A percentile compares a stretch with the other conserved stretches of the same genome.
These are phyloP conservation scores for Citrus sp. DNA, from an alignment of 345 rosid genomes.

Conservation along the genomic window DNA sequence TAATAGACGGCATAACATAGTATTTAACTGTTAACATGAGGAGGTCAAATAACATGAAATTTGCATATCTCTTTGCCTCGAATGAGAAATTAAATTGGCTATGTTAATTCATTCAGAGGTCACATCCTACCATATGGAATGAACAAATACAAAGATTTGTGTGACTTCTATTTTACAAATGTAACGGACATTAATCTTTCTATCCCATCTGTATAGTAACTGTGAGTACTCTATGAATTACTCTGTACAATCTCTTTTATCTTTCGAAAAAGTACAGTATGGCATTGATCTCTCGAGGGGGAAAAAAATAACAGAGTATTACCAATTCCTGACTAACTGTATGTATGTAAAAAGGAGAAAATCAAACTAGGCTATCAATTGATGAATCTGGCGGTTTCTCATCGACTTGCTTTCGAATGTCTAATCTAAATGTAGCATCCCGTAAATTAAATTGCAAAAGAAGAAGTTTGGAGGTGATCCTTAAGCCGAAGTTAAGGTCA, in stretches of 20 bases:
- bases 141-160: not conserved
- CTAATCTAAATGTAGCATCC: not conserved
- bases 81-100: not conserved
- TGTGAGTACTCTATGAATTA: not conserved
- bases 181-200: not conserved
- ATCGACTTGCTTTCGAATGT: not conserved
- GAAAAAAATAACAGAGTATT: not conserved
- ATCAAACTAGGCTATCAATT: not conserved
- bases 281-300: not conserved
- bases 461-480: not conserved
- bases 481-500: not conserved
- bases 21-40: too few relatives aligned
- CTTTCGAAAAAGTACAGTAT: not conserved
- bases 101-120: not conserved
- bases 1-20: not conserved
- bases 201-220: not conserved
- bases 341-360: not conserved
- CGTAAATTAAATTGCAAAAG: not conserved
- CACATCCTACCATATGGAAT: not conserved
- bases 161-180: not conserved
- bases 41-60: not conserved
- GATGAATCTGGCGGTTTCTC: not conserved
- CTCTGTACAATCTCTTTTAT: not conserved
- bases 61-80: too few relatives aligned
- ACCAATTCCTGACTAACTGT: not conserved